phyloP scores from a whole-genome alignment of 371 early-diverging fungal genomes.

The Caulochytrium protostelioides region DNA sequence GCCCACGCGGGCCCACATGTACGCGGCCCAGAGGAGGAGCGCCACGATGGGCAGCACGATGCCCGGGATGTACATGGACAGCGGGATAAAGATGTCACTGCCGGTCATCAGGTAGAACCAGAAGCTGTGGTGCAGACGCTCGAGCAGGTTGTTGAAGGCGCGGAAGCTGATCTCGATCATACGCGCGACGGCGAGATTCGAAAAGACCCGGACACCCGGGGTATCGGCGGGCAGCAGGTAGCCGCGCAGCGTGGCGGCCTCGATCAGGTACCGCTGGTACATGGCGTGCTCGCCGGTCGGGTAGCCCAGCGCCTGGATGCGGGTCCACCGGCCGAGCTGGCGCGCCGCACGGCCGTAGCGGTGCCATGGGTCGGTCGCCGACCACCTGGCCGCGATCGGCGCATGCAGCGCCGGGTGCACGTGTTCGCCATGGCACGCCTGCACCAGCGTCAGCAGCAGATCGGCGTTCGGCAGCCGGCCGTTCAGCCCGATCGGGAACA shows the following conservation, averaged over 20 bases:
- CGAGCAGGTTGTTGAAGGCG: conserved; percentile 76
- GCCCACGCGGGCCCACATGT: not conserved
- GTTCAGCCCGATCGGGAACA: conserved; percentile 67
- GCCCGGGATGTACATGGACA: conserved; percentile 49
- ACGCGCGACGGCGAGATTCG: too few species aligned
- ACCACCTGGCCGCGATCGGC: too few species aligned
- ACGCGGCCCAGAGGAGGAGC: not conserved
- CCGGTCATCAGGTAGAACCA: conserved; percentile 79
- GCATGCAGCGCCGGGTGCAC: too few species aligned
- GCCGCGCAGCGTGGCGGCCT: conserved; percentile 55
- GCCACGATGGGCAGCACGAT: not conserved
- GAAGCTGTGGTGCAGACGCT: conserved; percentile 85
- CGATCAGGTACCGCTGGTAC: conserved; percentile 55
- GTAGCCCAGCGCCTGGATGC: conserved; percentile 43
- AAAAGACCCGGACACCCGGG: too few species aligned
- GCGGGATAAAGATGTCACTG: conserved; percentile 52
- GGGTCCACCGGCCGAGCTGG: too few species aligned
- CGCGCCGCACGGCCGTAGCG: too few species aligned
- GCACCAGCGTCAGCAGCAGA: conserved; percentile 50
- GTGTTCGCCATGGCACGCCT: too few species aligned
- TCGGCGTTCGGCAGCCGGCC: conserved; percentile 87
- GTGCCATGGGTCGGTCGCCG: too few species aligned
- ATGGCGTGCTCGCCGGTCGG: conserved; percentile 51
- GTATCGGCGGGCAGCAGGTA: too few species aligned
- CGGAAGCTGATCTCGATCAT: conserved; percentile 62